Base-by-base conservation (phyloP, 768 basidiomycete species). In the Collybia nuda region DNA sequence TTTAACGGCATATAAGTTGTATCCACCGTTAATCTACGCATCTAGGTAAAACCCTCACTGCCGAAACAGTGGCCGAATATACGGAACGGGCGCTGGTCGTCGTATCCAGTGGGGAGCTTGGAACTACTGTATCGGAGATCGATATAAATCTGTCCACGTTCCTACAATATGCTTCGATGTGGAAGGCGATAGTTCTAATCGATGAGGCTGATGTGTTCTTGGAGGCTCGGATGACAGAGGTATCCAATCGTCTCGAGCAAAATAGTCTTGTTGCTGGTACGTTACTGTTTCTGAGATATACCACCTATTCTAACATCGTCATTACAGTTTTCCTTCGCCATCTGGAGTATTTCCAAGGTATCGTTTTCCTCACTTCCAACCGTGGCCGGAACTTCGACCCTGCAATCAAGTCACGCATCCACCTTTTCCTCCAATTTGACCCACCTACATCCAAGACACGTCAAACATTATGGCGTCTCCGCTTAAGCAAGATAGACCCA, bases 121-220 rank as follows among this genome's bases (percentile, higher is more conserved):
- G 70, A 1, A 65, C 59, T 6, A 11, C 44, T n/a, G 61, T 64
- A 4, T 43, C 50, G 6, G 52, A 54, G 1, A 40, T 69, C 2
- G 69, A 71, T 17, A 12, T 48, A 15, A 38, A 40, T 14, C 52
- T 72, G 2, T 21, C 47, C 17, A 47, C 48, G 18, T 51, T 67
- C 23, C 56, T 70, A 9, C 47, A 64, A 21, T 52, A 69, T 8
- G 69, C 67, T 3, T 56, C 67, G 22, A 55, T 39, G 22, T 73
- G 71, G 71, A 54, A 64, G 28, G 70, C 71, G 2, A 66, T 72
- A 1, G 43, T 72, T 9, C 51, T 72, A 2, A 53, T 72, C 11
- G 71, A 72, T 49, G 71, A 72, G 42, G 67, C 67, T 2, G 69
- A 71, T 35, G 68, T 71, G 0, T 73, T 70, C 45, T 44, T 73